phyloP scores from a whole-genome alignment of 140 eudicot genomes.

The Stevia rebaudiana region DNA sequence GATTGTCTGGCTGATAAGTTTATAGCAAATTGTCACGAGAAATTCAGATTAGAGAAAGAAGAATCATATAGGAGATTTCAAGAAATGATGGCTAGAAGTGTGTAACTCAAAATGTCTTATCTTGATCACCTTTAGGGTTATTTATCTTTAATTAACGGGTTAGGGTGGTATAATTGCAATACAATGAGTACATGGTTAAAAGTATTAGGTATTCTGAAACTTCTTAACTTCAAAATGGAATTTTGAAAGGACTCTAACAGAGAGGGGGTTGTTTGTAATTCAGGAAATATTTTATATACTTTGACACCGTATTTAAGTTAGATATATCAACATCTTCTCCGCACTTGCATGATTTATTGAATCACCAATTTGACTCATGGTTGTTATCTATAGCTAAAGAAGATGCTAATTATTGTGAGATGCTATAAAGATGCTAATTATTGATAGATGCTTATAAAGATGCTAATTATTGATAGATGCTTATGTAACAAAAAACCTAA shows the following conservation, averaged over 20 bases:
- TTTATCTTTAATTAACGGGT: slow-evolving; percentile 12
- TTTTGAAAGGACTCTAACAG: slow-evolving; percentile 20
- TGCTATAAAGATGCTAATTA: too few relatives aligned
- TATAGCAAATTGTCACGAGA: slow-evolving; percentile 86
- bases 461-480: too few relatives aligned
- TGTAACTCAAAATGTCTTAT: slow-evolving; percentile 24
- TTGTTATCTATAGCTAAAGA: too few relatives aligned
- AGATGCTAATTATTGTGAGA: too few relatives aligned
- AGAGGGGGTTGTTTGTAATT: slow-evolving; percentile 27
- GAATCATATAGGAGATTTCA: slow-evolving; percentile 93
- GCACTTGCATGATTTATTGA: neutral
- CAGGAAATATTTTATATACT: slow-evolving; percentile 28
- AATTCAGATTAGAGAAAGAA: slow-evolving; percentile 85
- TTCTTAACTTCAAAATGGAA: slow-evolving; percentile 21
- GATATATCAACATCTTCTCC: slow-evolving; percentile 1
- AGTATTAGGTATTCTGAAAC: neutral
- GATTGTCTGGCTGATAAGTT: slow-evolving; percentile 89
- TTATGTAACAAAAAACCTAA: too few relatives aligned
- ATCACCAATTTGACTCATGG: neutral
- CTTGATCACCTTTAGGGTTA: neutral
- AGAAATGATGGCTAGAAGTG: slow-evolving; percentile 98
- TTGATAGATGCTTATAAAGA: too few relatives aligned
- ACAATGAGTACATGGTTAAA: slow-evolving; percentile 23
- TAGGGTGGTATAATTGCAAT: slow-evolving; percentile 29
- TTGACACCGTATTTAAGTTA: slow-evolving; percentile 21